Evolutionary conservation across 2,329 filamentous ascomycete genomes (phyloP), one percentile per base, ranked within the genome.

Genomic region (Coleophoma crateriformis): DNA sequence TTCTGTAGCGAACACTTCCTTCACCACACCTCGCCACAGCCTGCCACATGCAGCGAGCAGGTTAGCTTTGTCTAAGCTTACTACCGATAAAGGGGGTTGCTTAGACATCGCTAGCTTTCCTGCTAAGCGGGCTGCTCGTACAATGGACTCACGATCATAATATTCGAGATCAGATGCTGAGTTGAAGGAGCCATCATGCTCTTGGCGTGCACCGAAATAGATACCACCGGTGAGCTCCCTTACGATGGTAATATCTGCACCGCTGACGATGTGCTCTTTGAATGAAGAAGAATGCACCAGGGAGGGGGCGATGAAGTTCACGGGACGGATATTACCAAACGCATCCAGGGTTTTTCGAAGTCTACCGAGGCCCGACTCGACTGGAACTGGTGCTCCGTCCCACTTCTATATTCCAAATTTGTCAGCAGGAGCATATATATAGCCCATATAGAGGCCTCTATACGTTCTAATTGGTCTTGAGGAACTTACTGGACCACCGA

Each of bases 51-150:
- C 37, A 17, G 46, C 46, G 14, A 47, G 35, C 35, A 47, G 19
- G 34, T 47, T 47, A 11, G 46, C 46, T 47, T 47, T 47, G 37
- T 47, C 46, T 32, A 40, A 41, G 22, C 35, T 40, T 27, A 41
- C 41, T 3, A 47, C 46, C 7, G 34, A 37, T 10, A 32, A 47
- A 5, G 46, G 46, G 5, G 46, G 46, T 40, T 47, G 13, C 27
- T 17, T 38, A 11, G 19, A 19, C 32, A 41, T 27, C 20, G 46
- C 46, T 22, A 47, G n/a, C 2, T 40, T 40, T 33, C 35, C 46
- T 32, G 46, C 46, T 41, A 47, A n/a, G 14, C 46, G 34, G n/a
- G 46, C 32, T 33, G 39, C 32, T 27, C 46, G 46, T 34, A 40
- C 22, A 41, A 47, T 38, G 19, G 37, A 38, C 33, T 27, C 35